Base-by-base conservation (phyloP, 768 basidiomycete genomes). In the Sporobolomyces roseus region DNA sequence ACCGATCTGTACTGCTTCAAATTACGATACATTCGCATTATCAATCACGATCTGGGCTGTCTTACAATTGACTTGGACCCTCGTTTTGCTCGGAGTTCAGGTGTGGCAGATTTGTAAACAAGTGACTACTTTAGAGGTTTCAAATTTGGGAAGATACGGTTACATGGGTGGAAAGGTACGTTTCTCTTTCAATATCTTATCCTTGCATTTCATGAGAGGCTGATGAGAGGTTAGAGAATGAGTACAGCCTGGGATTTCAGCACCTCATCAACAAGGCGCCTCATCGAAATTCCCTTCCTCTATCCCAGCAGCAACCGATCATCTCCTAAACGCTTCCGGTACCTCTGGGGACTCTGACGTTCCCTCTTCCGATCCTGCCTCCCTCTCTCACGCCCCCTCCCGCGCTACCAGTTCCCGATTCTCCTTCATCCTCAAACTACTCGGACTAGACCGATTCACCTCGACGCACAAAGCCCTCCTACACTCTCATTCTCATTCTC, bases 111-210 rank as follows among this genome's bases (percentile, higher is more conserved):
- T 97, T 61, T 85, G 88, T 3, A 85, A 88, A 30, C 93, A 98
- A 76, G 91, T 98, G 85, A 99, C 94, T 2, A 97, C 94, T 0
- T 83, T 93, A 62, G 94, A 99, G 77, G 91, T 98, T 4, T 88
- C 87, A 66, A 99, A 99, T 76, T 85, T 98, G 3, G 92, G 94
- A 4, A 85, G 94, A 52, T 97, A 87, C 76, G 94, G 96, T 17
- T 97, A 87, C 81, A 94, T 99, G 91, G 94, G 96, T 43, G 93
- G 93, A 0, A 86, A 90, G 46, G 58, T 60, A 32, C 12, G 41
- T 58, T 16, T 14, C n/a, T 29, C 16, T 45, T 27, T 33, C 41
- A 21, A 17, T 21, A 17, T 33, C 38, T 33, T 19, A 8, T 32
- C 21, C 46, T 9, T 19, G 5, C 56, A 17, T 30, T 19, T 9